A percentile compares a stretch with the other conserved stretches of the same genome.
These are phyloP conservation scores for Populus simonii DNA, from an alignment of 345 rosid genomes.

Conservation along the genomic window DNA sequence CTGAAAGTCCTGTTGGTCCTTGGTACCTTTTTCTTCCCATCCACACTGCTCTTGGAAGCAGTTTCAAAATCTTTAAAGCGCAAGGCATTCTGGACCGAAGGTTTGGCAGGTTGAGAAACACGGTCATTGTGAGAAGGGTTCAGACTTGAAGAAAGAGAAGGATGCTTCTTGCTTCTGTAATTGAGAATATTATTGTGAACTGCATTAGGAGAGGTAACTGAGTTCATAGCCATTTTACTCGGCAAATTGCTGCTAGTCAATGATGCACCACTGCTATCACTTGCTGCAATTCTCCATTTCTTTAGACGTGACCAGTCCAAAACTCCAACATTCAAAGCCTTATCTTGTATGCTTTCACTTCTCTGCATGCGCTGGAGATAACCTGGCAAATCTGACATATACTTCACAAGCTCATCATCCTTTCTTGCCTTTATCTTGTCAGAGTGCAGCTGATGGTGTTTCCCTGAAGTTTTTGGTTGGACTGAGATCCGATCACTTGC, in stretches of 20 bases:
- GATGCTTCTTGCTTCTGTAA: constrained; percentile 20
- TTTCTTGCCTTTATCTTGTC: constrained; percentile 30
- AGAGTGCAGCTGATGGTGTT: constrained; percentile 15
- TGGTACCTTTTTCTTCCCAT: constrained; percentile 29
- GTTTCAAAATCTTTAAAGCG: constrained; percentile 39
- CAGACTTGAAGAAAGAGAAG: constrained; percentile 25
- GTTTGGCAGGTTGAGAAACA: constrained; percentile 37
- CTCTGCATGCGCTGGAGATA: constrained; percentile 60
- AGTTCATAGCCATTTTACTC: constrained; percentile 24
- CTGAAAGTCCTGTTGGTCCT: constrained; percentile 34
- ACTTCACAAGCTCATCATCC: constrained; percentile 68
- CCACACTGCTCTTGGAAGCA: constrained; percentile 41
- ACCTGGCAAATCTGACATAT: constrained; percentile 75
- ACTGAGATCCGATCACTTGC: constrained; percentile 21
- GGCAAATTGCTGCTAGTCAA: constrained; percentile 20
- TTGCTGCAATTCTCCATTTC: constrained; percentile 47
- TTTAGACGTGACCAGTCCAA: constrained; percentile 78
- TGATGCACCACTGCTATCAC: constrained; percentile 29
- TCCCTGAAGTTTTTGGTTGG: constrained; percentile 32
- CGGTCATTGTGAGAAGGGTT: constrained; percentile 29
- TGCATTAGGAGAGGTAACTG: constrained; percentile 25
- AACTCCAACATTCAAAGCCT: constrained; percentile 81
- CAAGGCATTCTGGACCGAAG: constrained; percentile 27
- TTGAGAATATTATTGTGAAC: constrained; percentile 29
- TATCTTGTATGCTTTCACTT: constrained; percentile 46